A percentile compares a stretch with the other conserved stretches of the same genome.
These are phyloP conservation scores for Neocallimastix lanati DNA, from an alignment of 192 early-diverging fungal genomes.

Conservation along the genomic window DNA sequence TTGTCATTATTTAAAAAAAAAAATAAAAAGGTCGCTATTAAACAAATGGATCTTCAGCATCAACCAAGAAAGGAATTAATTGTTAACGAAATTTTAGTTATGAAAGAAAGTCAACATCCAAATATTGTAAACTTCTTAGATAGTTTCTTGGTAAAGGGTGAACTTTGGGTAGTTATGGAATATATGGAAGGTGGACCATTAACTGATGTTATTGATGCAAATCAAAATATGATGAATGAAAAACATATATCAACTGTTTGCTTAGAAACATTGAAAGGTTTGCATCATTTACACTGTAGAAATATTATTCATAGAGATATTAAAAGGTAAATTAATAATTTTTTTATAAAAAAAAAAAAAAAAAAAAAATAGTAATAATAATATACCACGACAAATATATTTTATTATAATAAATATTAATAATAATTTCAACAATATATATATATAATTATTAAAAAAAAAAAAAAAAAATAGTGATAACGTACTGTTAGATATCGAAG, in stretches of 20 bases:
- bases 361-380: too few species aligned
- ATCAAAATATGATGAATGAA: not conserved
- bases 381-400: too few species aligned
- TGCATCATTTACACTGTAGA: not conserved
- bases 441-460: too few species aligned
- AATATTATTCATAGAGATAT: not conserved
- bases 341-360: too few species aligned
- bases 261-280: not conserved
- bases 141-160: not conserved
- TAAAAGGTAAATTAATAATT: not conserved
- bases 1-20: too few species aligned
- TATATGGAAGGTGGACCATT: too few species aligned
- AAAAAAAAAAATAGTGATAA: not conserved
- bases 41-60: not conserved
- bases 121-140: slow-evolving; percentile 1
- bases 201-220: not conserved
- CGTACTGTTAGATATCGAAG: not conserved
- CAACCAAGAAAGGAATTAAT: slow-evolving; percentile 1
- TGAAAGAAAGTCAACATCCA: slow-evolving; percentile 1
- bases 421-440: too few species aligned
- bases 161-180: slow-evolving; percentile 1
- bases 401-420: too few species aligned
- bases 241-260: not conserved
- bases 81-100: not conserved
- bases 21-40: not conserved